Evolutionary conservation across 768 basidiomycete genomes (phyloP), one percentile per base, ranked within the genome.

Genomic region (Hygrophorus russula): DNA sequence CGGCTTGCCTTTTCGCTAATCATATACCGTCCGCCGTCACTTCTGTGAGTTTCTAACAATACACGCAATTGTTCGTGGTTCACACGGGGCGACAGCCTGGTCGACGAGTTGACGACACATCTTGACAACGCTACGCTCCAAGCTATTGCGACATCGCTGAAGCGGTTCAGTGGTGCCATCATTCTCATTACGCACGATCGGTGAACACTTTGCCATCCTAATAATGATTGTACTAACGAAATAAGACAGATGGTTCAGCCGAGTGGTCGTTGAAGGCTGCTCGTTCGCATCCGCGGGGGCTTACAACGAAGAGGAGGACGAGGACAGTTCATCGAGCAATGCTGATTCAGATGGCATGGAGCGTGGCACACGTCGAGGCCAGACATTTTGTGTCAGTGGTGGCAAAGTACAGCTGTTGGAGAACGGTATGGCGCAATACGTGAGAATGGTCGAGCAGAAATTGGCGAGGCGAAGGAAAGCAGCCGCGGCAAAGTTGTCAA

Each of bases 61-160:
- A 7, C 24, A 24, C 24, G 24, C 24, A 7, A 24, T 3, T 24
- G 24, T 24, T 24, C 24, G 24, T 24, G 7, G 24, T 7, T 24
- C 24, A 24, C 24, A 7, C 3, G 24, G 24, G 4, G 7, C 24
- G 7, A 7, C 24, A 24, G 24, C 4, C 57, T 74, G 5, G 58
- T 76, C 17, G 73, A 76, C 49, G 82, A 84, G 55, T 73, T 79
- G 4, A 79, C 81, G 36, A 73, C 80, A n/a, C 82, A 84, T 59
- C 58, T 84, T 34, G 81, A 84, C 55, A 64, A 68, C 33, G 68
- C 71, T 18, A 81, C 78, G 2, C 74, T 82, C 27, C 58, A 68
- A 46, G 74, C 73, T 0, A 59, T 84, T 1, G 71, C 74, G 0
- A 59, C 63, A 15, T 70, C 74, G 6, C 60, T 83, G 33, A 64